Conservation (phyloP, 2,329 filamentous ascomycete species). For the Trichoderma aggressivum region DNA sequence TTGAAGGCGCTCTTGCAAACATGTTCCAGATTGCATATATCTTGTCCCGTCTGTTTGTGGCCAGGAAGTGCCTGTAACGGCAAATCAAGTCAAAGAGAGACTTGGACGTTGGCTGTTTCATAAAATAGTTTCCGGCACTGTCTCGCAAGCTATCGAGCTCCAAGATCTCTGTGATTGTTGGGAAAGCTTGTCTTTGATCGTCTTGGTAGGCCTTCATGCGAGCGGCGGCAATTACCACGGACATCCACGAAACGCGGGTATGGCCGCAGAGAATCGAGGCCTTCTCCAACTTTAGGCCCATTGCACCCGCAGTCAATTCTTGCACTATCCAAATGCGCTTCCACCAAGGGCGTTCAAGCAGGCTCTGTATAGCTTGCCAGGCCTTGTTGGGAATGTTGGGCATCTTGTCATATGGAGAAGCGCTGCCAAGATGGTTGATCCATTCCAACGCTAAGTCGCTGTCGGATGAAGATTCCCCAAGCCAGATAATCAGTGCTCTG, state of each 20-base stretch:
- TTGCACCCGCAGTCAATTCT: neutral
- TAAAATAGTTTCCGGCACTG: neutral
- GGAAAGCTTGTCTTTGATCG: neutral
- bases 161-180: neutral
- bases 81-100: neutral
- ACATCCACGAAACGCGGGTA: neutral
- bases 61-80: neutral
- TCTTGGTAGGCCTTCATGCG: slow-evolving; percentile 1
- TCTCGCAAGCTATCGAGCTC: slow-evolving; percentile 8
- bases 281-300: neutral
- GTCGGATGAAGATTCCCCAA: neutral
- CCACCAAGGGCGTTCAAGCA: slow-evolving; percentile 1
- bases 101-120: neutral
- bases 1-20: neutral
- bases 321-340: slow-evolving; percentile 2
- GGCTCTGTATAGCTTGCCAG: slow-evolving; percentile 2
- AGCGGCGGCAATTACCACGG: neutral
- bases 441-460: neutral
- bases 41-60: neutral
- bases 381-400: neutral
- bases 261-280: neutral
- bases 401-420: slow-evolving; percentile 4
- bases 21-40: slow-evolving; percentile 9
- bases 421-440: neutral
- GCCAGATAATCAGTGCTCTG: neutral